Percentiles rank a stretch among this genome's conserved stretches.
Evolutionary conservation across 495 filamentous ascomycete species (phyloP).

Genomic region (Hypoxylon lienhwacheense): DNA sequence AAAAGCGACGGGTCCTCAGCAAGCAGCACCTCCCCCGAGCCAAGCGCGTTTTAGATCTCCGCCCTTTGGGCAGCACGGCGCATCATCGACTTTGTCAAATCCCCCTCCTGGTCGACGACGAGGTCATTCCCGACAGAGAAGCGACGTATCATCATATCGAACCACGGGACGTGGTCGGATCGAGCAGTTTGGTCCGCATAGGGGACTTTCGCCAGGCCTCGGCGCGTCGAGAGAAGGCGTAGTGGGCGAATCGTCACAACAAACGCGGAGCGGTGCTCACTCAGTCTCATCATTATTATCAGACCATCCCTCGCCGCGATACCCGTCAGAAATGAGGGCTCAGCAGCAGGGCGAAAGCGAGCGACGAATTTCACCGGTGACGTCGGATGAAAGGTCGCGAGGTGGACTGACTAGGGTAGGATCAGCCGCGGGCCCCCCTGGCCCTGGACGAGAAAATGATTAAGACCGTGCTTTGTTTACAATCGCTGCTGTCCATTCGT

Average conservation of each 20-base stretch:
- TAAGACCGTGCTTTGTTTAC: slow-evolving; percentile 10
- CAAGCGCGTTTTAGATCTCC: slow-evolving; percentile 58
- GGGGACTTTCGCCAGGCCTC: slow-evolving; percentile 46
- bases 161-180: slow-evolving; percentile 42
- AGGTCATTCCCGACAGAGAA: slow-evolving; percentile 69
- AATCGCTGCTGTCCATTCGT: slow-evolving; percentile 4
- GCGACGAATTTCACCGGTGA: slow-evolving; percentile 32
- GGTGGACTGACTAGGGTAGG: slow-evolving; percentile 23
- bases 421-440: slow-evolving; percentile 17
- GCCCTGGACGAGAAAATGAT: slow-evolving; percentile 34
- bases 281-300: slow-evolving; percentile 54
- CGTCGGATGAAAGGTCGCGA: slow-evolving; percentile 38
- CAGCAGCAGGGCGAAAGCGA: slow-evolving; percentile 30
- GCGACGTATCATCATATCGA: slow-evolving; percentile 61
- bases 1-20: slow-evolving; percentile 67
- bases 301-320: slow-evolving; percentile 46
- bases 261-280: slow-evolving; percentile 43
- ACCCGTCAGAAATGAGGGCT: slow-evolving; percentile 37
- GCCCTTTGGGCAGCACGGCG: slow-evolving; percentile 59
- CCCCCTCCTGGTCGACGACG: slow-evolving; percentile 61
- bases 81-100: slow-evolving; percentile 52
- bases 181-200: slow-evolving; percentile 42
- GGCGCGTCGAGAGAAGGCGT: slow-evolving; percentile 35
- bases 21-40: slow-evolving; percentile 58
- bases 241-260: slow-evolving; percentile 35